phyloP scores from a whole-genome alignment of 2,329 filamentous ascomycete species.

The Xylariaceae sp. region DNA sequence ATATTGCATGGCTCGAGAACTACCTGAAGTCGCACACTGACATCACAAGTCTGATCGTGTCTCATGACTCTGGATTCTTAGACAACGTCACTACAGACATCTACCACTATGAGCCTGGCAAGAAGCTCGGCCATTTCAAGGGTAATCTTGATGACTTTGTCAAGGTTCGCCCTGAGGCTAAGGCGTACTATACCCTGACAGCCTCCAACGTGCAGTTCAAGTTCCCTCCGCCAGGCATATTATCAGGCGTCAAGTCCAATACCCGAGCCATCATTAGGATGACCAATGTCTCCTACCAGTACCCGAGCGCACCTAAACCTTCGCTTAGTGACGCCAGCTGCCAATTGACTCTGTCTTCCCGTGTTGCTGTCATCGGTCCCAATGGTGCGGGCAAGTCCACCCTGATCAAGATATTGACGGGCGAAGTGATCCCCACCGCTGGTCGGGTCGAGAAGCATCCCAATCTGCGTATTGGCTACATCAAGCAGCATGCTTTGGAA shows the following conservation, averaged over 20 bases:
- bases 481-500: conserved; percentile 98
- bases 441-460: conserved; percentile 97
- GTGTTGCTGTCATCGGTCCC: conserved; percentile 92
- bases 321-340: conserved; percentile 87
- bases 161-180: conserved; percentile 84
- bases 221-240: conserved; percentile 91
- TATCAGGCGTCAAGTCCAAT: conserved; percentile 91
- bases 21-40: conserved; percentile 95
- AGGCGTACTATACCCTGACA: conserved; percentile 96
- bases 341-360: conserved; percentile 81
- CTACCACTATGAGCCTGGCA: conserved; percentile 93
- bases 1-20: conserved; percentile 92
- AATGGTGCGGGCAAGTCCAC: conserved; percentile 99
- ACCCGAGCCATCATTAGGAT: conserved; percentile 95
- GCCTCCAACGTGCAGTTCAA: conserved; percentile 90
- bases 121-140: conserved; percentile 87
- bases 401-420: conserved; percentile 93
- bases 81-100: conserved; percentile 98
- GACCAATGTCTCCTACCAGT: conserved; percentile 87
- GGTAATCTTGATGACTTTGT: conserved; percentile 84
- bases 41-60: conserved; percentile 96
- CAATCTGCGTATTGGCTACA: conserved; percentile 97
- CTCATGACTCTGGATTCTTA: conserved; percentile 95
- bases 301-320: conserved; percentile 82
- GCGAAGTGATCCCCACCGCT: conserved; percentile 76